Evolutionary conservation across 257 asterid species (phyloP).

Genomic region (Nemophila menziesii): DNA sequence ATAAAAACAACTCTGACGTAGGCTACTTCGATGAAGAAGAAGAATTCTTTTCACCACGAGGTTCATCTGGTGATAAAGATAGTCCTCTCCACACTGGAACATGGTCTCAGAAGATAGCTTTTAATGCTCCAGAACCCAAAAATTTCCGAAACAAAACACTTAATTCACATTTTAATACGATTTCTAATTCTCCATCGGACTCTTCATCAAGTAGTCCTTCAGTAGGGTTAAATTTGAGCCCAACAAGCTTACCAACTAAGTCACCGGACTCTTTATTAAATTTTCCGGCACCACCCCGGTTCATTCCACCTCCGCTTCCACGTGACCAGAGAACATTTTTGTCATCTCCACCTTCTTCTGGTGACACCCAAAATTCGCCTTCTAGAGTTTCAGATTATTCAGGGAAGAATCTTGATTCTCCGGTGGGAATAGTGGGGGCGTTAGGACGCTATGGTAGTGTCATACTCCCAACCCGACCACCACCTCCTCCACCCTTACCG

Average conservation of each 20-base stretch:
- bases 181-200: constrained; percentile 27
- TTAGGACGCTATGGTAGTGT: constrained; percentile 10
- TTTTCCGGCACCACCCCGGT: constrained; percentile 46
- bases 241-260: constrained; percentile 42
- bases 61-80: constrained; percentile 32
- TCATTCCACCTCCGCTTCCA: constrained; percentile 40
- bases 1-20: constrained; percentile 7
- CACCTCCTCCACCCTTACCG: constrained; percentile 40
- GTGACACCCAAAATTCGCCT: constrained; percentile 40
- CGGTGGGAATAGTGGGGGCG: constrained; percentile 10
- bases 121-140: not conserved
- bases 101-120: constrained; percentile 8
- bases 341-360: constrained; percentile 45
- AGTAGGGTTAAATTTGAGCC: constrained; percentile 40
- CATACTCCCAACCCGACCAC: constrained; percentile 26
- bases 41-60: constrained; percentile 58
- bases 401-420: constrained; percentile 14
- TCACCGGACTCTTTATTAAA: constrained; percentile 58
- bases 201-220: constrained; percentile 58
- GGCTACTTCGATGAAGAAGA: constrained; percentile 29
- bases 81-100: constrained; percentile 22
- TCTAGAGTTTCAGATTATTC: constrained; percentile 42
- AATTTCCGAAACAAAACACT: constrained; percentile 21
- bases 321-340: constrained; percentile 29
- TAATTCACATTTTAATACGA: constrained; percentile 18